Conservation (phyloP, 2,329 filamentous ascomycete genomes). For the Pseudocercospora fijiensis region DNA sequence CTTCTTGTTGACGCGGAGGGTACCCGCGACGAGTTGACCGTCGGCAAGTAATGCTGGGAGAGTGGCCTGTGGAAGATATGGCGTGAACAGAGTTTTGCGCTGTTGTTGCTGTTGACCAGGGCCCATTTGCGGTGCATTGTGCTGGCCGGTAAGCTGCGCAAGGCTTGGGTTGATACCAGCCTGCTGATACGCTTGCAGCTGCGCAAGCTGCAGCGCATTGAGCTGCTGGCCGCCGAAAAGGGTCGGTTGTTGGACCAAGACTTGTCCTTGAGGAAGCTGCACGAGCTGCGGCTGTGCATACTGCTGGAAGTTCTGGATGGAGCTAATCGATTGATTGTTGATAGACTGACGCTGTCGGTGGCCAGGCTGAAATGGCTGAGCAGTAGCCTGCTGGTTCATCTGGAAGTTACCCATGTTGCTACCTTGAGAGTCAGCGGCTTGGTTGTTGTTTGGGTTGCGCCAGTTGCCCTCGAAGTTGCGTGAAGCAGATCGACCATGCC, state of each 20-base stretch:
- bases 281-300: constrained; percentile 88
- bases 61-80: constrained; percentile 91
- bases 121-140: constrained; percentile 37
- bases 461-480: constrained; percentile 98
- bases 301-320: constrained; percentile 76
- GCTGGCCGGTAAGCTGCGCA: constrained; percentile 46
- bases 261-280: constrained; percentile 78
- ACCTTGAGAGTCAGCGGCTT: constrained; percentile 47
- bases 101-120: constrained; percentile 73
- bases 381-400: constrained; percentile 69
- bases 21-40: constrained; percentile 91
- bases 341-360: constrained; percentile 84
- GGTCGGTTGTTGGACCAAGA: constrained; percentile 74
- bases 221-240: constrained; percentile 83
- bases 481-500: constrained; percentile 78
- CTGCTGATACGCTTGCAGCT: constrained; percentile 88
- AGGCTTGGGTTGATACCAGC: constrained; percentile 62
- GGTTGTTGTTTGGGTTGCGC: constrained; percentile 71
- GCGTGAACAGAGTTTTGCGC: constrained; percentile 97
- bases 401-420: constrained; percentile 61
- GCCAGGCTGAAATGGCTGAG: constrained; percentile 81
- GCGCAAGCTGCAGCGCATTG: constrained; percentile 82
- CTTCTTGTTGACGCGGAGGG: constrained; percentile 98
- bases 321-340: constrained; percentile 75
- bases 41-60: constrained; percentile 86